These are phyloP conservation scores for Bacterosira constricta DNA, from an alignment of 108 stramenopile species.

Conservation along the genomic window DNA sequence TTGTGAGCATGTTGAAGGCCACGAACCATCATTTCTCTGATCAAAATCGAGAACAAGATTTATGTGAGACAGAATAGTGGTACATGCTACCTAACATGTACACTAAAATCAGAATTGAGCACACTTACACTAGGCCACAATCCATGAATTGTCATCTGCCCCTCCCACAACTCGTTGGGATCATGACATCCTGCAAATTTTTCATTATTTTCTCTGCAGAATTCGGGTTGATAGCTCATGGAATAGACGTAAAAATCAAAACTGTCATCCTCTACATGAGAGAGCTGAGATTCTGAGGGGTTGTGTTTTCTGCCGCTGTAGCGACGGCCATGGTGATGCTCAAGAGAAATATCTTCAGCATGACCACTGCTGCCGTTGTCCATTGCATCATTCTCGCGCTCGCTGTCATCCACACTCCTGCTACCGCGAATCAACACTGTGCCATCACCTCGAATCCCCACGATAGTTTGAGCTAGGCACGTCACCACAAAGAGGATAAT, in stretches of 20 bases:
- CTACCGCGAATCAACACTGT: no score
- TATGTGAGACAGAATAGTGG: neutral
- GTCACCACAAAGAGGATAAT: no score
- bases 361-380: no score
- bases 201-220: slow-evolving; percentile 34
- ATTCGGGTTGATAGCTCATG: slow-evolving; percentile 59
- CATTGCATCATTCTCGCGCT: no score
- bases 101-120: neutral
- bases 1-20: slow-evolving; percentile 43
- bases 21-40: slow-evolving; percentile 47
- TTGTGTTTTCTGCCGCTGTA: neutral
- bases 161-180: slow-evolving; percentile 37
- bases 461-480: no score
- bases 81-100: neutral
- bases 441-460: no score
- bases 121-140: slow-evolving; percentile 49
- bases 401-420: no score
- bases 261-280: neutral
- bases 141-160: slow-evolving; percentile 53
- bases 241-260: slow-evolving; percentile 46
- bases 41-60: neutral
- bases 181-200: slow-evolving; percentile 41
- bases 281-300: neutral
- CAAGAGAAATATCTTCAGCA: neutral
- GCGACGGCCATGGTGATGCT: neutral